Percentiles rank a stretch among this genome's conserved stretches.
Conservation (phyloP, 2,329 filamentous ascomycete species). For the Claviceps humidiphila region DNA sequence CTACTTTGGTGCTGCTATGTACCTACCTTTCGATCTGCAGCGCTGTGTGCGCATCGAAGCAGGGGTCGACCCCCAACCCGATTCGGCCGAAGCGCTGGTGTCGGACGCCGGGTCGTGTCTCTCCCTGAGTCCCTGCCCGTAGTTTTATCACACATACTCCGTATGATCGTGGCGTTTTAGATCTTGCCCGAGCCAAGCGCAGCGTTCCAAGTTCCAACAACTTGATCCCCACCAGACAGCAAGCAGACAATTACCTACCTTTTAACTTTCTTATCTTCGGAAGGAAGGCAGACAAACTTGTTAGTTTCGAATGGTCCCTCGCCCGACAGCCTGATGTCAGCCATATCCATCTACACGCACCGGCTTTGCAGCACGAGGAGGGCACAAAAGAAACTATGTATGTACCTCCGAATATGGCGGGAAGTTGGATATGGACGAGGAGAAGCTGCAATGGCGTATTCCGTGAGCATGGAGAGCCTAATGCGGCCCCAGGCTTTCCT, state of each 20-base stretch:
- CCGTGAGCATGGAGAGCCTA: no score
- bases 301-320: neutral
- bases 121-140: neutral
- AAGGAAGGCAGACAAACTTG: neutral
- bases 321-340: neutral
- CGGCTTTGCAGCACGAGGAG: neutral
- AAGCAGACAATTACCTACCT: no score
- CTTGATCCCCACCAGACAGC: neutral
- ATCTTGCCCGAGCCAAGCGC: neutral
- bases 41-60: neutral
- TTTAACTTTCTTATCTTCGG: no score
- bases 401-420: neutral
- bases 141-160: no score
- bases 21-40: neutral
- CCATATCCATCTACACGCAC: no score
- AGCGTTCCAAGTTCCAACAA: neutral
- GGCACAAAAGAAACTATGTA: neutral
- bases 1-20: no score
- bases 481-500: neutral
- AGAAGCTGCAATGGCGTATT: neutral
- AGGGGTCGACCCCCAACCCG: conserved; percentile 1
- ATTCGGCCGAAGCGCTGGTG: conserved; percentile 7
- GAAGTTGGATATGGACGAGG: neutral
- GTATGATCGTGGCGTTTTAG: neutral
- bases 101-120: conserved; percentile 1